Base-by-base conservation (phyloP, 2,329 filamentous ascomycete genomes). In the Akanthomyces dipterigenus region DNA sequence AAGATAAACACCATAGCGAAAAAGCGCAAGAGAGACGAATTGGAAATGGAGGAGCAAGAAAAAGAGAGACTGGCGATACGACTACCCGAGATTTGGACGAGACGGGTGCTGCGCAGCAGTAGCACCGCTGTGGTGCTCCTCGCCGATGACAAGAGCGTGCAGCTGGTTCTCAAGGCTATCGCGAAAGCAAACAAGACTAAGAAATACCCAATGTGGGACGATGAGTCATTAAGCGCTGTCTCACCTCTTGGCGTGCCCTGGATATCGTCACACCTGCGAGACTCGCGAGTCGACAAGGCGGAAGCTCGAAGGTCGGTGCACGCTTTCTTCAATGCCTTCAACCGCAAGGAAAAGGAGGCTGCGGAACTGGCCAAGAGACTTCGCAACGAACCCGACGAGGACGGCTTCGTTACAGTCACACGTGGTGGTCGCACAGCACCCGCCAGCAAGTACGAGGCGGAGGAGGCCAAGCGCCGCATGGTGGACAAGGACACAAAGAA, bases 361-460 rank as follows among this genome's bases (percentile, higher is more conserved):
- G 82, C 70, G 65, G 87, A 78, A 76, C 81, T 79, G 70, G 88
- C 76, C 71, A 86, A 84, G 76, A 78, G 83, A 60, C 78, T 88
- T 64, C 86, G 90, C 63, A 88, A 89, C 67, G 87, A 91, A 69
- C 91, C 93, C 0, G 95, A 99, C 73, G 93, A 91, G 70, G 95
- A 99, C 73, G 95, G 95, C 2, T 99, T 99, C 72, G 83, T 98
- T 54, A 98, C 93, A 3, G 95, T 99, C 26, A 89, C 88, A 1
- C 83, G 90, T 60, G 92, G 92, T 28, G 89, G 90, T 43, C 80
- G 88, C 62, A 81, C 81, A 7, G 89, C 88, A n/a, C 87, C 90
- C 1, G 92, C 90, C 1, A 83, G 87, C 60, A 82, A 86, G 64
- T 88, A 88, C 67, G 91, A 89, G 68, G 85, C 86, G 45, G 83